These are phyloP conservation scores for Claviceps citrina DNA, from an alignment of 2,329 filamentous ascomycete species.

Conservation along the genomic window DNA sequence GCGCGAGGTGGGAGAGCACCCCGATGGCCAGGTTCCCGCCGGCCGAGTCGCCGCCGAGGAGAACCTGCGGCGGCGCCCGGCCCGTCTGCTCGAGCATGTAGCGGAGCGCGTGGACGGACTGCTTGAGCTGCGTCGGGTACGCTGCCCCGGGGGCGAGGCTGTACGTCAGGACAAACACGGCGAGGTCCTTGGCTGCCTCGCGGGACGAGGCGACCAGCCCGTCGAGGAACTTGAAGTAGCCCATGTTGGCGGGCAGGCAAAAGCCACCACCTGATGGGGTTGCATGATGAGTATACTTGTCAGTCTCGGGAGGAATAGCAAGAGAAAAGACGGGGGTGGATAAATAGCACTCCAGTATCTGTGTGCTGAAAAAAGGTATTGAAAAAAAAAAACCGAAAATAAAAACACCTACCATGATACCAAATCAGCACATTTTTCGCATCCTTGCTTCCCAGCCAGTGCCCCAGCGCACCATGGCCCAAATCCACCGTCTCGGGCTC, in stretches of 20 bases:
- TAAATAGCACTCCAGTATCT: too few relatives aligned
- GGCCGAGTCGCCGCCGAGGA: slow-evolving; percentile 12
- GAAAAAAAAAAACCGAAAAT: too few relatives aligned
- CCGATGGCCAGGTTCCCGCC: slow-evolving; percentile 11
- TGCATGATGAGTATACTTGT: not conserved
- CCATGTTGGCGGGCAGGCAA: slow-evolving; percentile 10
- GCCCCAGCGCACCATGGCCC: slow-evolving; percentile 8
- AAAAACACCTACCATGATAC: slow-evolving; percentile 10
- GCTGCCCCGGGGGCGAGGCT: slow-evolving; percentile 9
- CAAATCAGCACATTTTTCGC: slow-evolving; percentile 11
- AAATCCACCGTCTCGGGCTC: slow-evolving; percentile 9
- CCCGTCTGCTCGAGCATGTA: slow-evolving; percentile 7
- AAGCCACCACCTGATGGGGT: slow-evolving; percentile 9
- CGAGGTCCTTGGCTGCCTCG: slow-evolving; percentile 7
- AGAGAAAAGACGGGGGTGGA: not conserved
- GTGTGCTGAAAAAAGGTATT: too few relatives aligned
- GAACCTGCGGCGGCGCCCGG: slow-evolving; percentile 6
- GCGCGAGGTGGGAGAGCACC: slow-evolving; percentile 11
- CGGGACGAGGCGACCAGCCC: slow-evolving; percentile 7
- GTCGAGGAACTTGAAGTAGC: slow-evolving; percentile 10
- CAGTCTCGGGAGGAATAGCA: not conserved
- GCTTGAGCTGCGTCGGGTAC: slow-evolving; percentile 11
- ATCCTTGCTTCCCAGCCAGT: slow-evolving; percentile 11
- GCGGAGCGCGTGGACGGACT: slow-evolving; percentile 10
- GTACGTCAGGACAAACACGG: slow-evolving; percentile 10